These are phyloP conservation scores for Chlorencoelia australis DNA, from an alignment of 2,329 filamentous ascomycete genomes.

Conservation along the genomic window DNA sequence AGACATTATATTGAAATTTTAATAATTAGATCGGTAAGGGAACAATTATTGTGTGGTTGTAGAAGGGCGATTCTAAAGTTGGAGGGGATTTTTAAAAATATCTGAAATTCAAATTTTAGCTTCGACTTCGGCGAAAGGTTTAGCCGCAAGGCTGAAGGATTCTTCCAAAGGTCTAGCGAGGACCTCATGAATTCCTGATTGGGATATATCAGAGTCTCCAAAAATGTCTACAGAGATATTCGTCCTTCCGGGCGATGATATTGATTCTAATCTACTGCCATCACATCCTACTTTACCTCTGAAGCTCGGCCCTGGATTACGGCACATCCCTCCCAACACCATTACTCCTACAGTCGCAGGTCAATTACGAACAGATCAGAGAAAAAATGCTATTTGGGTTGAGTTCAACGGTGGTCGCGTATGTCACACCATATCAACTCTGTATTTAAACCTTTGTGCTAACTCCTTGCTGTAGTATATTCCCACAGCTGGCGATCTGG, in stretches of 20 bases:
- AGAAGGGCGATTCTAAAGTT: too few species aligned
- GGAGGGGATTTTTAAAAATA: too few species aligned
- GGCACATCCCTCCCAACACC: slow-evolving; percentile 67
- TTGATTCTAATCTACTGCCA: slow-evolving; percentile 58
- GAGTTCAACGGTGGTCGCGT: slow-evolving; percentile 63
- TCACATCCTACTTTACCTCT: slow-evolving; percentile 59
- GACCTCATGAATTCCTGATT: too few species aligned
- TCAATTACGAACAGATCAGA: slow-evolving; percentile 54
- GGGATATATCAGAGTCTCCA: too few species aligned
- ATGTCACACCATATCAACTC: slow-evolving; percentile 25
- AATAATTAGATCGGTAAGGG: too few species aligned
- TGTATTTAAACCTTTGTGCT: too few species aligned
- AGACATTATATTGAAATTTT: too few species aligned
- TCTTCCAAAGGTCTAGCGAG: too few species aligned
- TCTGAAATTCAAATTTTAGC: too few species aligned
- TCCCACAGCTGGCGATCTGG: slow-evolving; percentile 70
- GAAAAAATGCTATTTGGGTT: slow-evolving; percentile 71
- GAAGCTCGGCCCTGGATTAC: slow-evolving; percentile 74
- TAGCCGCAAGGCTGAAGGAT: too few species aligned
- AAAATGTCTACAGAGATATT: slow-evolving; percentile 40
- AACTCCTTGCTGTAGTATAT: slow-evolving; percentile 52
- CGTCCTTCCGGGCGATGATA: slow-evolving; percentile 72
- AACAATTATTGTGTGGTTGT: too few species aligned
- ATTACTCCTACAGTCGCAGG: slow-evolving; percentile 60
- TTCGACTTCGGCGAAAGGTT: too few species aligned